These are phyloP conservation scores for Phytopythium ostracodes DNA, from an alignment of 352 stramenopile genomes.

Conservation along the genomic window DNA sequence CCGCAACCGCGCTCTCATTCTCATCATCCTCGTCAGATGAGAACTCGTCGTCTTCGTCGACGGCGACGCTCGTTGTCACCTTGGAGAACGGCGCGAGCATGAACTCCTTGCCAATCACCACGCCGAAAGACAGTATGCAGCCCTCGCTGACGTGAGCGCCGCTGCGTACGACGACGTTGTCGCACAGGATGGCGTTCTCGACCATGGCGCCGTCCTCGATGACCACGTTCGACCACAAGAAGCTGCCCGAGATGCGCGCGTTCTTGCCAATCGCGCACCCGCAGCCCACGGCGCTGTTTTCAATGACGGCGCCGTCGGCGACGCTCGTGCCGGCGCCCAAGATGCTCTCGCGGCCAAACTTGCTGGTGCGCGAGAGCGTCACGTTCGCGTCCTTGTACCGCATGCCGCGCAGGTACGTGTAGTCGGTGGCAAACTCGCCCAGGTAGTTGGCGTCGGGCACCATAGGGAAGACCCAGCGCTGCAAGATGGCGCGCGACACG, in stretches of 20 bases:
- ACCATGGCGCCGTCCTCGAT: constrained; percentile 77
- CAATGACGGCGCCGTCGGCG: constrained; percentile 50
- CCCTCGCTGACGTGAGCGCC: constrained; percentile 70
- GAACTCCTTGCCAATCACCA: constrained; percentile 79
- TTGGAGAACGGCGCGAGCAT: constrained; percentile 68
- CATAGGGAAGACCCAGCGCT: constrained; percentile 95
- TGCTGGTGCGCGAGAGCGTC: constrained; percentile 58
- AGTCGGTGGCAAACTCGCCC: constrained; percentile 48
- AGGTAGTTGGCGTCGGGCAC: constrained; percentile 92
- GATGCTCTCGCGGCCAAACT: constrained; percentile 67
- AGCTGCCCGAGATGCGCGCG: constrained; percentile 64
- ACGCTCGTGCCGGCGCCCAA: constrained; percentile 53
- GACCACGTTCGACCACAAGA: constrained; percentile 80
- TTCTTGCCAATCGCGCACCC: constrained; percentile 72
- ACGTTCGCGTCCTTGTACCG: constrained; percentile 82
- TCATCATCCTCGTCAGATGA: constrained; percentile 60
- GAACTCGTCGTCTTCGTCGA: constrained; percentile 72
- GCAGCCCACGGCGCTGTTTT: constrained; percentile 63
- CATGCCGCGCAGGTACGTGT: constrained; percentile 75
- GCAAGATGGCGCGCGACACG: constrained; percentile 92
- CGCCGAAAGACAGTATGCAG: constrained; percentile 75
- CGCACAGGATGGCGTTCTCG: constrained; percentile 79
- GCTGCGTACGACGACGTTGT: constrained; percentile 70
- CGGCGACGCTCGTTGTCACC: constrained; percentile 55
- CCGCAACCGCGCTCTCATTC: constrained; percentile 13